A percentile compares a stretch with the other conserved stretches of the same genome.
Conservation (phyloP, 2,329 filamentous ascomycete genomes). For the Fusarium ramigenum region DNA sequence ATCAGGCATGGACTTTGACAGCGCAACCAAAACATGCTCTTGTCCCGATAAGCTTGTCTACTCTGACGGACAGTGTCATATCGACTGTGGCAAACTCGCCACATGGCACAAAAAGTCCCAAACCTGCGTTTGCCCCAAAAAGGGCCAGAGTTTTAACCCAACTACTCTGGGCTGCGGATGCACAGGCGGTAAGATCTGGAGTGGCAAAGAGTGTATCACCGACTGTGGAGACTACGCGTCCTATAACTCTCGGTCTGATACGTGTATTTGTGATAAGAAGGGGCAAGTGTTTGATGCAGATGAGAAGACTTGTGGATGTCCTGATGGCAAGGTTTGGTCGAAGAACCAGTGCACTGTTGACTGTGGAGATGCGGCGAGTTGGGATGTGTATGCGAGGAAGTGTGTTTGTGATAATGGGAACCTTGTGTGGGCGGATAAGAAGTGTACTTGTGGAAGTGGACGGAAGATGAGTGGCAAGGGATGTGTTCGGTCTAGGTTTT, state of each 20-base stretch:
- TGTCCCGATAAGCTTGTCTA: neutral
- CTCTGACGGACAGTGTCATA: neutral
- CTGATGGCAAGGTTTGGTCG: neutral
- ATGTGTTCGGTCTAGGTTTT: neutral
- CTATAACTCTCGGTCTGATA: accelerated
- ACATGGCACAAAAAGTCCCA: neutral
- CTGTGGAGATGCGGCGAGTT: neutral
- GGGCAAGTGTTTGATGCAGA: neutral
- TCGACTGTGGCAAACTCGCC: neutral
- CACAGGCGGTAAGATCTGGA: neutral
- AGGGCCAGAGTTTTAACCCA: neutral
- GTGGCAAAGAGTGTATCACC: neutral
- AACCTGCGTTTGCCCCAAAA: neutral
- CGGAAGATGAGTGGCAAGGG: neutral
- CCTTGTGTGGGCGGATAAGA: neutral
- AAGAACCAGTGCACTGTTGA: neutral
- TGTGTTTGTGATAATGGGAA: neutral
- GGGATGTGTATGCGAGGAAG: neutral
- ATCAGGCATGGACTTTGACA: neutral
- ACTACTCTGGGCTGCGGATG: neutral
- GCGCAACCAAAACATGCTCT: neutral
- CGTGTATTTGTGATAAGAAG: neutral
- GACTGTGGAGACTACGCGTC: neutral
- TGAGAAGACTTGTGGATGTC: neutral
- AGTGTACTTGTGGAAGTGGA: neutral